phyloP scores from a whole-genome alignment of 1,284 basidiomycete species.

The Rhodotorula mucilaginosa region DNA sequence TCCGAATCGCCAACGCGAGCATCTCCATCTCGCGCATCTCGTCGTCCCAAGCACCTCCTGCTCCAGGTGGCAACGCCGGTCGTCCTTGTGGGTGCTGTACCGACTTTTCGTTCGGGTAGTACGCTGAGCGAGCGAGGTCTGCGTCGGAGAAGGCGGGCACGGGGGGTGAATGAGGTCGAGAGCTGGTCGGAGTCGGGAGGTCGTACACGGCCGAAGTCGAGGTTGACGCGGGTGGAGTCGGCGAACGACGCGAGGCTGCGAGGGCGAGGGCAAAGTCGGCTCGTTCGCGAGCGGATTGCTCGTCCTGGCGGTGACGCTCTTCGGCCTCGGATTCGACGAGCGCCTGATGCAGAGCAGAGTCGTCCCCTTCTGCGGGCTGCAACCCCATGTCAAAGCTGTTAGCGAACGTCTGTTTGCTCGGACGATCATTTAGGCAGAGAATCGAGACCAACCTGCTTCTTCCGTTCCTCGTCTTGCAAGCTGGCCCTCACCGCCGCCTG shows the following conservation, averaged over 20 bases:
- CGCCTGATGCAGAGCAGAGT: background rate
- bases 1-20: slow-evolving; percentile 33
- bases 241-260: background rate
- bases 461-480: background rate
- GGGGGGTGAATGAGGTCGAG: background rate
- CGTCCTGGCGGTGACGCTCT: background rate
- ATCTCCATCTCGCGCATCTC: slow-evolving; percentile 33
- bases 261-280: slow-evolving; percentile 8
- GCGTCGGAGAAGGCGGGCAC: slow-evolving; percentile 7
- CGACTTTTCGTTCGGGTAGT: slow-evolving; percentile 14
- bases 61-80: slow-evolving; percentile 28
- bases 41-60: slow-evolving; percentile 18
- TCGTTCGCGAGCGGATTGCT: slow-evolving; percentile 7
- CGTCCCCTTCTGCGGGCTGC: background rate
- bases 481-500: slow-evolving; percentile 14
- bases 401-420: too few relatives aligned
- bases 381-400: background rate
- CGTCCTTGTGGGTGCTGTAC: slow-evolving; percentile 11
- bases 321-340: slow-evolving; percentile 7
- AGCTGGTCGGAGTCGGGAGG: background rate
- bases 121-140: slow-evolving; percentile 9
- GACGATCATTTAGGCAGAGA: too few relatives aligned
- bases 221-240: too few relatives aligned
- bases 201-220: background rate
- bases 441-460: too few relatives aligned